Evolutionary conservation across 2,329 filamentous ascomycete species (phyloP).

Genomic region (Ophiostoma angusticollis): DNA sequence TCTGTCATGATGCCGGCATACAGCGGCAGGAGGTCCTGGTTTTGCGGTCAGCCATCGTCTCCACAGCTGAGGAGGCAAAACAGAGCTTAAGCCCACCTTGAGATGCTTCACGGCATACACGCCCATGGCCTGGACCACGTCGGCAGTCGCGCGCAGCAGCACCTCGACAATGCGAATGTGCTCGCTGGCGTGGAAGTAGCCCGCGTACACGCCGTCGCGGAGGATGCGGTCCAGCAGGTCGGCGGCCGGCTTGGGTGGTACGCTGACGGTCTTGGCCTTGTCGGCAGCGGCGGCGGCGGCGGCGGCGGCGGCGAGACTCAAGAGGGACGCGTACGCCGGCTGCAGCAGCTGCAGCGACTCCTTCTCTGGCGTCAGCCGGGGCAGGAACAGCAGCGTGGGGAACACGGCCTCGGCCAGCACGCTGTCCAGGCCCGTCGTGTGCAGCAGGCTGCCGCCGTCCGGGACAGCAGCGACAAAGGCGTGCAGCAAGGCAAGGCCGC

Average conservation of each 20-base stretch:
- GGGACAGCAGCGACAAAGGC: conserved; percentile 43
- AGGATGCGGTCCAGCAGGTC: conserved; percentile 40
- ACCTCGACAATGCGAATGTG: conserved; percentile 43
- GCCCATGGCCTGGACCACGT: conserved; percentile 43
- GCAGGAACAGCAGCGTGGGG: conserved; percentile 64
- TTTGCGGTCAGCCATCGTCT: not conserved
- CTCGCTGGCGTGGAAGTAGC: conserved; percentile 44
- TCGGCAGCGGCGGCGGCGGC: conserved; percentile 10
- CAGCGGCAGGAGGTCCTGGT: conserved; percentile 52
- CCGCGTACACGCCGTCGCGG: conserved; percentile 41
- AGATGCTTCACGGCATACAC: conserved; percentile 55
- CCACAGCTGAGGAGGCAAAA: too few species aligned
- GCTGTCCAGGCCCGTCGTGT: conserved; percentile 46
- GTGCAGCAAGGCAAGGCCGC: conserved; percentile 42
- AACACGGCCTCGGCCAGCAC: conserved; percentile 58
- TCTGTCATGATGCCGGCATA: conserved; percentile 52
- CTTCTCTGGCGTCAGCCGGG: conserved; percentile 59
- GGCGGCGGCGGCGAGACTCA: conserved; percentile 34
- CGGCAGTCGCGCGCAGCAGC: conserved; percentile 37
- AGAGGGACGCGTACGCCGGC: conserved; percentile 53
- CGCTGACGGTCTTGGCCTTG: conserved; percentile 9
- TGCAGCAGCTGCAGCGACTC: conserved; percentile 54
- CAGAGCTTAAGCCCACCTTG: conserved; percentile 30
- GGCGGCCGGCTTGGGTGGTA: conserved; percentile 8
- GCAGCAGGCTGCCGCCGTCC: conserved; percentile 17